Conservation (phyloP, 2,329 filamentous ascomycete genomes). For the Claviceps arundinis region DNA sequence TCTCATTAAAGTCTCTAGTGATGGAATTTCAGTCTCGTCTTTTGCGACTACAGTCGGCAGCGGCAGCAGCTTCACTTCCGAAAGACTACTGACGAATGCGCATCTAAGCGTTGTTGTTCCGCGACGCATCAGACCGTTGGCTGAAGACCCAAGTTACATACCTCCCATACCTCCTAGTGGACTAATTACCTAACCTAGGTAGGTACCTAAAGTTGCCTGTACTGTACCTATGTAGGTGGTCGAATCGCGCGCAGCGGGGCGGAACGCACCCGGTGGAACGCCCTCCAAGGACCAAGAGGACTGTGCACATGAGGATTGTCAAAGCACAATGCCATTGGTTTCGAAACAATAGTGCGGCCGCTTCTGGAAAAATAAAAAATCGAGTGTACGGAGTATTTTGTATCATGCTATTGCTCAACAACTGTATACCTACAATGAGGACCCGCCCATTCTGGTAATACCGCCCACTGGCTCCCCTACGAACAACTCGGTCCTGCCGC, state of each 20-base stretch:
- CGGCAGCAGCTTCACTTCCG: neutral
- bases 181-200: no score
- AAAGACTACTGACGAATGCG: neutral
- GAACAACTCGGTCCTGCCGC: neutral
- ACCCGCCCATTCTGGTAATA: no score
- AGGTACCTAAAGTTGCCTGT: no score
- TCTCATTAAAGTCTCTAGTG: neutral
- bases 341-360: neutral
- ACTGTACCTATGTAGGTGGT: no score
- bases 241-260: no score
- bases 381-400: neutral
- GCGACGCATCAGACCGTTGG: neutral
- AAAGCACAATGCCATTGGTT: neutral
- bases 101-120: no score
- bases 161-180: no score
- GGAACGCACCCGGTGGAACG: no score
- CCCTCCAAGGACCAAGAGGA: neutral
- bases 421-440: neutral
- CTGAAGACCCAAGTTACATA: no score
- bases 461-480: neutral
- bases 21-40: conserved; percentile 1
- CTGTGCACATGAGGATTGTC: neutral
- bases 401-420: neutral
- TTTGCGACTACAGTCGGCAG: neutral
- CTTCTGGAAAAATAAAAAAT: neutral